phyloP scores from a whole-genome alignment of 108 stramenopile species.

The Fistulifera pelliculosa region DNA sequence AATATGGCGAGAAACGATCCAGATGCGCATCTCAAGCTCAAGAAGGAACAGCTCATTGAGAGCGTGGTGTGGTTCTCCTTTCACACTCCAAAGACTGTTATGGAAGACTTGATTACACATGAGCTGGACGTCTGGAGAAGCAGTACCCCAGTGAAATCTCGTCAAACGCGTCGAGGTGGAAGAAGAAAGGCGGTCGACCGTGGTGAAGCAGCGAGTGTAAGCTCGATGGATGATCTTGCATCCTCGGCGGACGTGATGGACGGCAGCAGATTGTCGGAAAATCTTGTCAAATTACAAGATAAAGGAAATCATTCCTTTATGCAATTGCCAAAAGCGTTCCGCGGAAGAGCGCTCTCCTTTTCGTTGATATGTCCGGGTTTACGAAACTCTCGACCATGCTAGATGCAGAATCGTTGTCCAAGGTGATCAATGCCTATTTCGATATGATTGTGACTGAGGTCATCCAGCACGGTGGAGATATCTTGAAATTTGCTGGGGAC shows the following conservation, averaged over 20 bases:
- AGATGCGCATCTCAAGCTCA: not conserved
- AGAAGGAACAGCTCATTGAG: slow-evolving; percentile 14
- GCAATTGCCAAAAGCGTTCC: slow-evolving; percentile 8
- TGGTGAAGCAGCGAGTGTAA: not conserved
- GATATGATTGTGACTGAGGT: slow-evolving; percentile 65
- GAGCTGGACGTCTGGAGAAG: slow-evolving; percentile 12
- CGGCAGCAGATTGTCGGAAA: slow-evolving; percentile 7
- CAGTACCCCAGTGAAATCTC: not conserved
- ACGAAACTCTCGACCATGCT: slow-evolving; percentile 60
- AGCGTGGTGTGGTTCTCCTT: slow-evolving; percentile 20
- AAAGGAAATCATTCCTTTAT: slow-evolving; percentile 2
- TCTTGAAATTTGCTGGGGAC: slow-evolving; percentile 64
- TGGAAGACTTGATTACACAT: slow-evolving; percentile 16
- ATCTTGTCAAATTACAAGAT: slow-evolving; percentile 3
- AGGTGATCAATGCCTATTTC: slow-evolving; percentile 76
- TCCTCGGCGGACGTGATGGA: not conserved
- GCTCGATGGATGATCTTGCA: not conserved
- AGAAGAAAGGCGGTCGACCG: slow-evolving; percentile 6
- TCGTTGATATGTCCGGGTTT: slow-evolving; percentile 85
- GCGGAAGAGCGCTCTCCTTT: slow-evolving; percentile 47
- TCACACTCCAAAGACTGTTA: slow-evolving; percentile 18
- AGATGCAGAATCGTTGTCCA: slow-evolving; percentile 45
- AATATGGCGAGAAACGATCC: no score
- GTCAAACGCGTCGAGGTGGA: not conserved
- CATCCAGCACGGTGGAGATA: slow-evolving; percentile 45